Evolutionary conservation across 257 asterid genomes (phyloP).

Genomic region (Haberlea rhodopensis): DNA sequence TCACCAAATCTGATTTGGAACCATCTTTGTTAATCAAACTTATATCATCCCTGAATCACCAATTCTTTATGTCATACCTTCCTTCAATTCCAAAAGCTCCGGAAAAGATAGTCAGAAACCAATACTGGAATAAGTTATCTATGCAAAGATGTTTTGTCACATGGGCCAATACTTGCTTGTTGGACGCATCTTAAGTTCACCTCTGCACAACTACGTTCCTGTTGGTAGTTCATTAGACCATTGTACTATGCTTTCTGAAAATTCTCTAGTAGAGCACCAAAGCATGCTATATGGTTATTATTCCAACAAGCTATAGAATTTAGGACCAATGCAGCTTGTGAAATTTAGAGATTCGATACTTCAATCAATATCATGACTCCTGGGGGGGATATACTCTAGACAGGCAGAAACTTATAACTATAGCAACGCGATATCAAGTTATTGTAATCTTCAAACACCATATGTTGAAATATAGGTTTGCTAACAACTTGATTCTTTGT

Average conservation of each 20-base stretch:
- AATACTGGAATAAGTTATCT: neutral
- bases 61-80: neutral
- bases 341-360: neutral
- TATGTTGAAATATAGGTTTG: neutral
- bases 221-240: neutral
- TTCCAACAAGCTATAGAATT: neutral
- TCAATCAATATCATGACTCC: neutral
- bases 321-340: neutral
- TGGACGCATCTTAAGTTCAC: neutral
- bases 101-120: neutral
- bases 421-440: neutral
- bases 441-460: neutral
- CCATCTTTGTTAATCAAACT: slow-evolving; percentile 15
- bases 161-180: neutral
- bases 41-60: neutral
- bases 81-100: neutral
- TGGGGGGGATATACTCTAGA: neutral
- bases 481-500: neutral
- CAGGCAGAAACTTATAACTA: neutral
- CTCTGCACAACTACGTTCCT: neutral
- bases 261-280: neutral
- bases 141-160: neutral
- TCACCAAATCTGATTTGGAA: neutral
- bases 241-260: neutral
- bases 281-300: neutral